These are phyloP conservation scores for Phylloporus sp. DNA, from an alignment of 768 basidiomycete genomes.

Conservation along the genomic window DNA sequence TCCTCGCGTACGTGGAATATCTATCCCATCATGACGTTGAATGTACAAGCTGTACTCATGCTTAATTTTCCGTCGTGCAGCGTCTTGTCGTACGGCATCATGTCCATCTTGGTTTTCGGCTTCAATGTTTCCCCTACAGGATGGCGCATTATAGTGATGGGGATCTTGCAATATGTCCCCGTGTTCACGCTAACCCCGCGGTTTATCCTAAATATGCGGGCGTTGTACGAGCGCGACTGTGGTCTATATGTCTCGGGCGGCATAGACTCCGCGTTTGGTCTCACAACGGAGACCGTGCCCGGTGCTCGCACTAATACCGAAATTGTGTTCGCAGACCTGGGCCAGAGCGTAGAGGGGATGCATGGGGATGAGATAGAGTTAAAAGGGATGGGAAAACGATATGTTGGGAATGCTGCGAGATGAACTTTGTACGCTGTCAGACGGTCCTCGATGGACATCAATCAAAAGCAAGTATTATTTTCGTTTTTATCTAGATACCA, in stretches of 20 bases:
- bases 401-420: neutral
- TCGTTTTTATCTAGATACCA: too few relatives aligned
- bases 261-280: neutral
- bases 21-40: too few relatives aligned
- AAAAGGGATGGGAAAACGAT: neutral
- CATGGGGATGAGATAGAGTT: neutral
- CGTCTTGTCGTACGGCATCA: neutral
- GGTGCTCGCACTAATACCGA: too few relatives aligned
- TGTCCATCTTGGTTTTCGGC: neutral
- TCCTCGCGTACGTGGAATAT: constrained; percentile 8
- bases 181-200: constrained; percentile 6
- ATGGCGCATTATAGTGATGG: neutral
- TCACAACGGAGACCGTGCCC: neutral
- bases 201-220: constrained; percentile 5
- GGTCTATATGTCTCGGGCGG: neutral
- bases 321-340: neutral
- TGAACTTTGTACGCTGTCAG: too few relatives aligned
- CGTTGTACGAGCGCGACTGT: neutral
- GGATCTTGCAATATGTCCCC: neutral
- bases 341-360: neutral
- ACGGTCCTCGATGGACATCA: too few relatives aligned
- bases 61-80: neutral
- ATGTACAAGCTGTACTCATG: too few relatives aligned
- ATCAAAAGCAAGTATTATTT: too few relatives aligned
- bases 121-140: neutral